A percentile compares a stretch with the other conserved stretches of the same genome.
Evolutionary conservation across 129 eudicot species (phyloP).

Genomic region (Ambrosia trifida): DNA sequence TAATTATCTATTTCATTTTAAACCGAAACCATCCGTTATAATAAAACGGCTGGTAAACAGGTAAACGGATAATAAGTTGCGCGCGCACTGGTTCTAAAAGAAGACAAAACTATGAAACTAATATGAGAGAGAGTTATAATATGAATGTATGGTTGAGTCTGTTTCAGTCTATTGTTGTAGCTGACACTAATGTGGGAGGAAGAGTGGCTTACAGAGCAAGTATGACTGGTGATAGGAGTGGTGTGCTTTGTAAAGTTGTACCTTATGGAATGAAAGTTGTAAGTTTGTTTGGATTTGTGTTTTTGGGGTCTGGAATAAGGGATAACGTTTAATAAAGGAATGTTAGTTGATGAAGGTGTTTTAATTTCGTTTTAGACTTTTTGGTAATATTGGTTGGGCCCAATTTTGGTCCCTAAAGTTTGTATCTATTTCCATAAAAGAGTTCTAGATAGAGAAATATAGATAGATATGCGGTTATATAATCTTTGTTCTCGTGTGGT

Average conservation of each 20-base stretch:
- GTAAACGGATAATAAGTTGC: no score
- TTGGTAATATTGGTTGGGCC: background rate
- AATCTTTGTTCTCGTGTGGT: no score
- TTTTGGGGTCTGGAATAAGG: conserved; percentile 22
- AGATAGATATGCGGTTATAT: background rate
- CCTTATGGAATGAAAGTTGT: background rate
- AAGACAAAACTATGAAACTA: conserved; percentile 14
- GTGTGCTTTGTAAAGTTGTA: background rate
- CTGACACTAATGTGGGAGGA: conserved; percentile 29
- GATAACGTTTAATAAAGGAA: conserved; percentile 25
- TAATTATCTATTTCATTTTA: no score
- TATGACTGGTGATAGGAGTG: background rate
- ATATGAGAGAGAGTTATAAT: conserved; percentile 10
- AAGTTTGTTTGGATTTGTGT: background rate
- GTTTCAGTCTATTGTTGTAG: conserved; percentile 21
- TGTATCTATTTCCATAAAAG: background rate
- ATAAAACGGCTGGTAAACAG: no score
- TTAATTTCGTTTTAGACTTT: conserved; percentile 34
- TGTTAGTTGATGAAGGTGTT: conserved; percentile 32
- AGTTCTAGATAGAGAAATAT: no score
- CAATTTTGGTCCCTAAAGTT: background rate
- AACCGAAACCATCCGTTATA: no score
- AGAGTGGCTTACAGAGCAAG: conserved; percentile 28
- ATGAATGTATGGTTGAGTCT: conserved; percentile 21
- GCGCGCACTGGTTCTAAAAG: no score